Conservation (phyloP, 768 basidiomycete species). For the Kwoniella mangroviensis region DNA sequence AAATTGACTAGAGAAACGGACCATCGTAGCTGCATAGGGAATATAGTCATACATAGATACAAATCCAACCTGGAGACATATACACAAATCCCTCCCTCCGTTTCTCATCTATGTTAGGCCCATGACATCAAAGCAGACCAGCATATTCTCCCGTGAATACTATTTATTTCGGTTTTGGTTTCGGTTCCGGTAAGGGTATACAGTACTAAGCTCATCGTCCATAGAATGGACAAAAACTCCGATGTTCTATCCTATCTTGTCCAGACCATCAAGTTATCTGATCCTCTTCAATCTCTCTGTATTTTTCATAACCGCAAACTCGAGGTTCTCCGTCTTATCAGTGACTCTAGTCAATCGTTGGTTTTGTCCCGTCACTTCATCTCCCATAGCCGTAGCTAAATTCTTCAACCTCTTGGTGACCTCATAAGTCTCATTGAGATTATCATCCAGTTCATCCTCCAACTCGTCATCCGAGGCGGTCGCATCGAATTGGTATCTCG, state of each 20-base stretch:
- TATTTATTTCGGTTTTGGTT: background rate
- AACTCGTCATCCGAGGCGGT: slow-evolving; percentile 89
- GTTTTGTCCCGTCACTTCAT: slow-evolving; percentile 89
- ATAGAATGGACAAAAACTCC: background rate
- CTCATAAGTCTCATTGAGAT: slow-evolving; percentile 82
- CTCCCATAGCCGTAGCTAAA: slow-evolving; percentile 78
- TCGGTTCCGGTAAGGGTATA: slow-evolving; percentile 1
- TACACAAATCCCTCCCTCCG: slow-evolving; percentile 5
- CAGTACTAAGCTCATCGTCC: background rate
- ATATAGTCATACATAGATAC: background rate
- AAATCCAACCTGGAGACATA: background rate
- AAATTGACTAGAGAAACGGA: background rate
- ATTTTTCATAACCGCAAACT: slow-evolving; percentile 75
- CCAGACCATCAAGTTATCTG: slow-evolving; percentile 22
- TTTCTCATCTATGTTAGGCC: background rate
- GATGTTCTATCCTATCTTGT: background rate
- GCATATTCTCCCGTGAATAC: background rate
- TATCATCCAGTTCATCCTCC: slow-evolving; percentile 91
- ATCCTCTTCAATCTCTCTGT: slow-evolving; percentile 72
- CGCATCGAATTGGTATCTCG: slow-evolving; percentile 88
- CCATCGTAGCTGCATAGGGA: background rate
- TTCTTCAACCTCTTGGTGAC: slow-evolving; percentile 78
- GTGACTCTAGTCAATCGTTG: slow-evolving; percentile 73
- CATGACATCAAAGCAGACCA: background rate
- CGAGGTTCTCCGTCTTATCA: slow-evolving; percentile 76